phyloP scores from a whole-genome alignment of 768 basidiomycete genomes.

The Termitomyces sp. region DNA sequence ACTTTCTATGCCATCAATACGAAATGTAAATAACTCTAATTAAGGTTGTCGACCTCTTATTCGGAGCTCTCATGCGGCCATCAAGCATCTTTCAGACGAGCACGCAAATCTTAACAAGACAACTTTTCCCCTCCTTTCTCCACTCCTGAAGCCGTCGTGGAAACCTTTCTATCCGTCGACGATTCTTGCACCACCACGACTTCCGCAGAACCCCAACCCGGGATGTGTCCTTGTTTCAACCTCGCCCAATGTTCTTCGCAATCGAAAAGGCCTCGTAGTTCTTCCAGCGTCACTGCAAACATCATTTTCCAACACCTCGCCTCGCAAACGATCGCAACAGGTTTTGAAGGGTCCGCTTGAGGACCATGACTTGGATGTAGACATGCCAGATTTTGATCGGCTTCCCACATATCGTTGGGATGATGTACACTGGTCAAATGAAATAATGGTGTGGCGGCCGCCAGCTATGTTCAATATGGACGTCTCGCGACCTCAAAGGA shows the following conservation, averaged over 20 bases:
- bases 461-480: slow-evolving; percentile 13
- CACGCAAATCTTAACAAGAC: slow-evolving; percentile 11
- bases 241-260: neutral
- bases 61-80: neutral
- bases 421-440: neutral
- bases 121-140: slow-evolving; percentile 9
- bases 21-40: neutral
- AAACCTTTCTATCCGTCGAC: slow-evolving; percentile 13
- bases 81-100: slow-evolving; percentile 13
- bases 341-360: slow-evolving; percentile 1
- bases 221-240: slow-evolving; percentile 11
- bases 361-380: slow-evolving; percentile 10
- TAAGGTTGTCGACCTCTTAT: slow-evolving; percentile 11
- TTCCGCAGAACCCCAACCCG: slow-evolving; percentile 7
- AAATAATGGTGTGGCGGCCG: slow-evolving; percentile 11
- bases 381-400: slow-evolving; percentile 13
- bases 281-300: neutral
- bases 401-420: slow-evolving; percentile 7
- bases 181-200: slow-evolving; percentile 3
- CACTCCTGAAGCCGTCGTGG: slow-evolving; percentile 12
- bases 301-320: slow-evolving; percentile 5
- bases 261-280: neutral
- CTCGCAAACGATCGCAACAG: slow-evolving; percentile 12
- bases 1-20: neutral
- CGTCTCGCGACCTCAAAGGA: slow-evolving; percentile 14